These are phyloP conservation scores for Penicillium decumbens DNA, from an alignment of 2,329 filamentous ascomycete genomes.

Conservation along the genomic window DNA sequence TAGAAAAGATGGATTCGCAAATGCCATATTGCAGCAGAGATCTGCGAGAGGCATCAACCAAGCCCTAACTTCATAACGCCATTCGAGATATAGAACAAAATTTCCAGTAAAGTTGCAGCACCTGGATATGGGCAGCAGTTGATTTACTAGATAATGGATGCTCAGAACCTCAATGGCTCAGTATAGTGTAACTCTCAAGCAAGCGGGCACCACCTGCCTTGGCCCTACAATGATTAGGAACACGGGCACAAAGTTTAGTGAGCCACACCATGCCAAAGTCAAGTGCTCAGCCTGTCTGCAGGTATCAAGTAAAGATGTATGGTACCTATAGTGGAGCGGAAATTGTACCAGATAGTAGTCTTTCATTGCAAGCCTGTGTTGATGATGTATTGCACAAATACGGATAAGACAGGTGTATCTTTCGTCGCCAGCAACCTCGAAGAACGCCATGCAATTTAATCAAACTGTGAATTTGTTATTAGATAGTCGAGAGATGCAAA, in stretches of 20 bases:
- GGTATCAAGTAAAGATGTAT: neutral
- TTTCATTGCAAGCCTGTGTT: constrained; percentile 23
- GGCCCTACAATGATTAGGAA: neutral
- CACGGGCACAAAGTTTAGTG: neutral
- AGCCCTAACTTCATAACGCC: neutral
- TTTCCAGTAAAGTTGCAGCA: neutral
- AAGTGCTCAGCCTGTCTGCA: neutral
- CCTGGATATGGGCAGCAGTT: neutral
- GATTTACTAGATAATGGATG: neutral
- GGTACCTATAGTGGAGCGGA: neutral
- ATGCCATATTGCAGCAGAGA: neutral
- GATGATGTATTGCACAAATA: constrained; percentile 18
- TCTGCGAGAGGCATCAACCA: neutral
- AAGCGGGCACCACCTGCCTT: neutral
- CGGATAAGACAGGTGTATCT: constrained; percentile 17
- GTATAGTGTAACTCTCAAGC: neutral
- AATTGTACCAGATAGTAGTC: neutral
- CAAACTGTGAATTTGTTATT: constrained; percentile 23
- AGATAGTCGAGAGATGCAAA: constrained; percentile 2
- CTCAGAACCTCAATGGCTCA: neutral
- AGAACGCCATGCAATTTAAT: constrained; percentile 26
- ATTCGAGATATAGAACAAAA: neutral
- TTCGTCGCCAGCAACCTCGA: constrained; percentile 14
- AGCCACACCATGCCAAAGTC: neutral
- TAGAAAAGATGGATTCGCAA: neutral